Conservation (phyloP, 1,284 basidiomycete genomes). For the Puccinia polysora region DNA sequence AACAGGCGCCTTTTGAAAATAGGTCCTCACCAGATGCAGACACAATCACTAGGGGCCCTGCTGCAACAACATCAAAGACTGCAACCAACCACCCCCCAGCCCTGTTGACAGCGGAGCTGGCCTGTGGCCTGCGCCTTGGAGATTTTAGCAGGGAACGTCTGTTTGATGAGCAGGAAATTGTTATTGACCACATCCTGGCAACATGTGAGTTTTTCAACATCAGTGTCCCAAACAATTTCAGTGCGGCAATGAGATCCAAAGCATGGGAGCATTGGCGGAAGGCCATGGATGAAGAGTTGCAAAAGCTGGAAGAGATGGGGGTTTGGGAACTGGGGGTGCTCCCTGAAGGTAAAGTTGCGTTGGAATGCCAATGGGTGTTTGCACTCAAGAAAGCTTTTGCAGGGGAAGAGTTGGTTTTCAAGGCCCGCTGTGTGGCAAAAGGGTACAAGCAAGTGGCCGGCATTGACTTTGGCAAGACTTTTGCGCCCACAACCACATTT, state of each 20-base stretch:
- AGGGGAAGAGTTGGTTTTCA: not conserved
- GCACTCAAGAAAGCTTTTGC: not conserved
- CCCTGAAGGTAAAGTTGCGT: not conserved
- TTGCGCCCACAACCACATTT: slow-evolving; percentile 15
- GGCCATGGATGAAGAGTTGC: not conserved
- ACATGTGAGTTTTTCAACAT: not conserved
- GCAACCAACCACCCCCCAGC: not conserved
- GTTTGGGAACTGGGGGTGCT: not conserved
- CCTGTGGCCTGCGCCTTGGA: not conserved
- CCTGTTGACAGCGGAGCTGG: not conserved
- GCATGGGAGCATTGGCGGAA: not conserved
- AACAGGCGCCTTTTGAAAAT: no score
- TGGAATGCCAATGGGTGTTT: not conserved
- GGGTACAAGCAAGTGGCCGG: not conserved
- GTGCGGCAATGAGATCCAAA: not conserved
- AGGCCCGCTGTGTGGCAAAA: slow-evolving; percentile 7
- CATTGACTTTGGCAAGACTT: not conserved
- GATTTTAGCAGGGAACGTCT: not conserved
- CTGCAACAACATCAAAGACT: not conserved
- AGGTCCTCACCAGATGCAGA: no score
- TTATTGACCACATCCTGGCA: not conserved
- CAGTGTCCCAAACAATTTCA: not conserved
- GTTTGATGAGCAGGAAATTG: not conserved
- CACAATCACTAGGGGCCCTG: not conserved
- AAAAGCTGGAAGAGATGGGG: not conserved